Evolutionary conservation across 805 yeast genomes (phyloP).

Genomic region (Grigorovia jiainica): DNA sequence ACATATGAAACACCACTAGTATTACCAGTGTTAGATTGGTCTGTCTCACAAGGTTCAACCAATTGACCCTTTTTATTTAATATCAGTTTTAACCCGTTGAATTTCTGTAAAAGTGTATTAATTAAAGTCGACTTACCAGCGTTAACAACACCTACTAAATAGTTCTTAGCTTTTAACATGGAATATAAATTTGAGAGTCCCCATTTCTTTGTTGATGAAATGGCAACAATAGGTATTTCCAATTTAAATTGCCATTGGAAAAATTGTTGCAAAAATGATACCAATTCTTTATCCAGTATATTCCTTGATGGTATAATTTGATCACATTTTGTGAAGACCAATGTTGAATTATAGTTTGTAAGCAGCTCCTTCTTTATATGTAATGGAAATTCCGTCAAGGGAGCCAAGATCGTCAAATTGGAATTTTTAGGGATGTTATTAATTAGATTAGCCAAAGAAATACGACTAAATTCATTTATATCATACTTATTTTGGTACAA

Average conservation of each 20-base stretch:
- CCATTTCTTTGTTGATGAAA: conserved; percentile 24
- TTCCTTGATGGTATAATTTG: conserved; percentile 20
- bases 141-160: conserved; percentile 58
- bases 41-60: conserved; percentile 2
- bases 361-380: conserved; percentile 32
- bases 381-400: conserved; percentile 67
- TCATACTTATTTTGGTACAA: conserved; percentile 35
- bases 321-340: conserved; percentile 26
- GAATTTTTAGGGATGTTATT: conserved; percentile 33
- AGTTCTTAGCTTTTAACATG: conserved; percentile 27
- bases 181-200: conserved; percentile 18
- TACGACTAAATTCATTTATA: conserved; percentile 26
- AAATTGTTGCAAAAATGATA: conserved; percentile 26
- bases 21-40: conserved; percentile 9
- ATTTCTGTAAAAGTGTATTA: conserved; percentile 34
- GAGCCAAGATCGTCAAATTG: conserved; percentile 49
- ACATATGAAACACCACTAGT: conserved; percentile 33
- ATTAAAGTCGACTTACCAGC: conserved; percentile 61
- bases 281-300: conserved; percentile 16
- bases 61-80: conserved; percentile 7
- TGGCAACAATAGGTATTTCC: conserved; percentile 7
- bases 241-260: conserved; percentile 18
- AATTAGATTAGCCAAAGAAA: conserved; percentile 26
- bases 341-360: conserved; percentile 8
- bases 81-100: conserved; percentile 12